phyloP scores from a whole-genome alignment of 176 grass and related monocot species.

The Calamus simplicifolius region DNA sequence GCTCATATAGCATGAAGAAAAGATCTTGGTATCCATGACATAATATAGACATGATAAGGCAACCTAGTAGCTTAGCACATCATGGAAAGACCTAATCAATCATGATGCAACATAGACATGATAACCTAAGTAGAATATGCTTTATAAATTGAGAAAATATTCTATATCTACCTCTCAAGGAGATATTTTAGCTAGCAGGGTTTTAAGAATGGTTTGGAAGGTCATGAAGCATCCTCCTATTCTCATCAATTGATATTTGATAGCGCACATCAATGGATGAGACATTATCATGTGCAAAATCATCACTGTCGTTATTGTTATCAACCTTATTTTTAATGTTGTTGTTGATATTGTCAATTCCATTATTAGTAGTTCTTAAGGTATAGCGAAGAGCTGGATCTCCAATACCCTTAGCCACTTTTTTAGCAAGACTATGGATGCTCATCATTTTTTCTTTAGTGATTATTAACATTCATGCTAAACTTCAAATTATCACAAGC shows the following conservation, averaged over 20 bases:
- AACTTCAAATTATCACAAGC: not conserved
- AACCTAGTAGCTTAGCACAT: not conserved
- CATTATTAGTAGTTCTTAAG: not conserved
- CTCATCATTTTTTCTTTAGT: not conserved
- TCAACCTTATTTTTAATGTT: not conserved
- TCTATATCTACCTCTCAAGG: not conserved
- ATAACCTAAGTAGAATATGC: not conserved
- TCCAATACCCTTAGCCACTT: not conserved
- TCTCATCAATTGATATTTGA: not conserved
- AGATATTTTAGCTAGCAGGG: not conserved
- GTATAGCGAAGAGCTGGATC: not conserved
- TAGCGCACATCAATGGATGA: not conserved
- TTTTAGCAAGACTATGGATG: not conserved
- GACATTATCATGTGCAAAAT: not conserved
- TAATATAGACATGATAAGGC: no score
- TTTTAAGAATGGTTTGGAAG: not conserved
- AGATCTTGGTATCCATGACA: no score
- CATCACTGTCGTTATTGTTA: not conserved
- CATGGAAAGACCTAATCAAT: not conserved
- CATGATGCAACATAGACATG: not conserved
- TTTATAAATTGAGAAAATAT: not conserved
- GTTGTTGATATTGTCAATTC: not conserved
- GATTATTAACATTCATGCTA: not conserved
- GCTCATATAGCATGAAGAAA: no score
- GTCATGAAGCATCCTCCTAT: not conserved